Percentiles rank a stretch among this genome's conserved stretches.
Conservation (phyloP, 2,329 filamentous ascomycete genomes). For the Chalara sp. region DNA sequence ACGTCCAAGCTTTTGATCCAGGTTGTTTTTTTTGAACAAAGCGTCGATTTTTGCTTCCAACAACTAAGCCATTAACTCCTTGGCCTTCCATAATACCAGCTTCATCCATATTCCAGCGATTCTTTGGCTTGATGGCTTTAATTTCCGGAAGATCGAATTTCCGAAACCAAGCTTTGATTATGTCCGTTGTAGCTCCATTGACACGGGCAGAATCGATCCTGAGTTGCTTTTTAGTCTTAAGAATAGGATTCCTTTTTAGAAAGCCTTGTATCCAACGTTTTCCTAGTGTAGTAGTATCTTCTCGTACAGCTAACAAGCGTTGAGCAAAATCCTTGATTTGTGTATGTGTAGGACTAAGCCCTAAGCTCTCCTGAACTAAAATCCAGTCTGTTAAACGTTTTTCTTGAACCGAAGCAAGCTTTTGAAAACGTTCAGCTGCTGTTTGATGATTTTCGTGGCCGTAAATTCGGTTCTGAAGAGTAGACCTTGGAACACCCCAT, state of each 20-base stretch:
- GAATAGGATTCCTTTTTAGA: neutral
- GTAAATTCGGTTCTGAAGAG: too few relatives aligned
- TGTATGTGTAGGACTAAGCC: neutral
- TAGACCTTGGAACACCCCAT: too few relatives aligned
- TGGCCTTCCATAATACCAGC: constrained; percentile 3
- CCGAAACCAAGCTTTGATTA: constrained; percentile 1
- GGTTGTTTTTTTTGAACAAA: constrained; percentile 5
- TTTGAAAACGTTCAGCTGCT: neutral
- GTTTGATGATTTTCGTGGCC: too few relatives aligned
- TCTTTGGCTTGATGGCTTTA: neutral
- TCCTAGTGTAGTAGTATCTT: neutral
- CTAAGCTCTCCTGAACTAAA: neutral
- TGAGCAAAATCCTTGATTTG: neutral
- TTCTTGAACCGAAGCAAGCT: neutral
- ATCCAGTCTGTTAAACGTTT: neutral
- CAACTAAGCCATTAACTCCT: neutral
- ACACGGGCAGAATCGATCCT: constrained; percentile 1
- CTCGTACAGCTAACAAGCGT: neutral
- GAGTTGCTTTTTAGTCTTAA: constrained; percentile 1
- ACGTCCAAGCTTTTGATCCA: constrained; percentile 1
- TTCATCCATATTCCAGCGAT: constrained; percentile 5
- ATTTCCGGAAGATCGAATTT: neutral
- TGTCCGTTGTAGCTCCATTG: constrained; percentile 1
- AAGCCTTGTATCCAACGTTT: neutral
- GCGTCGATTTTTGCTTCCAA: neutral